Conservation (phyloP, 2,329 filamentous ascomycete species). For the Neocucurbitaria cava region DNA sequence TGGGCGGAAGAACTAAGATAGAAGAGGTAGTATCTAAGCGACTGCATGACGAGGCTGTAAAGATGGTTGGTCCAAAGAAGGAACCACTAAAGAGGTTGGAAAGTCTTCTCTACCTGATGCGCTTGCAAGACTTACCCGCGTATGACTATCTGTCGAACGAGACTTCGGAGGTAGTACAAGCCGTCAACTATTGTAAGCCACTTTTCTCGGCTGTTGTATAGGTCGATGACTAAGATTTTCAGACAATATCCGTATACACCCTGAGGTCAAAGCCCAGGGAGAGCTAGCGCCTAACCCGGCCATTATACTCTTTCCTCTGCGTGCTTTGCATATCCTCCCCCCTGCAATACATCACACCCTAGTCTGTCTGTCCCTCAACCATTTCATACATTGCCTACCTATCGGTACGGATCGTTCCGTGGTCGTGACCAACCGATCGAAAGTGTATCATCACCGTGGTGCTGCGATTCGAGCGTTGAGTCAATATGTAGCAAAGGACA, state of each 20-base stretch:
- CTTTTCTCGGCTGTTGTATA: too few species aligned
- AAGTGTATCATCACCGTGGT: slow-evolving; percentile 39
- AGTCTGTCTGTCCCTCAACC: slow-evolving; percentile 34
- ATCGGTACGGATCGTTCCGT: slow-evolving; percentile 13
- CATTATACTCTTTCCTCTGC: slow-evolving; percentile 33
- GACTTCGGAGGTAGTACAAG: slow-evolving; percentile 38
- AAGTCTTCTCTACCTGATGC: slow-evolving; percentile 22
- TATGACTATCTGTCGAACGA: slow-evolving; percentile 32
- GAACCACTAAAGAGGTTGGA: slow-evolving; percentile 26
- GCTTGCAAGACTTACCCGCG: slow-evolving; percentile 25
- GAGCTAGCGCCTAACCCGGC: slow-evolving; percentile 36
- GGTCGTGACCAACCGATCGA: slow-evolving; percentile 19
- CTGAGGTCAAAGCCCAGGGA: slow-evolving; percentile 18
- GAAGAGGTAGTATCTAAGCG: slow-evolving; percentile 21
- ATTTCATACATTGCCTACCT: slow-evolving; percentile 29
- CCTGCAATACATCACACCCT: slow-evolving; percentile 38
- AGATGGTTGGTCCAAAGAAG: slow-evolving; percentile 16
- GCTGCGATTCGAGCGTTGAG: slow-evolving; percentile 35
- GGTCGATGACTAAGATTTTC: slow-evolving; percentile 2
- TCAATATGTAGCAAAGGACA: slow-evolving; percentile 30
- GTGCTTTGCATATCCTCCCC: slow-evolving; percentile 35
- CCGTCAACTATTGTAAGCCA: slow-evolving; percentile 40
- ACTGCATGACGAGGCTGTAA: slow-evolving; percentile 16
- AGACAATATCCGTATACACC: slow-evolving; percentile 38
- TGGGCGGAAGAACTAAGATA: slow-evolving; percentile 18